Evolutionary conservation across 1,284 basidiomycete species (phyloP).

Genomic region (Veloporphyrellus conicus): DNA sequence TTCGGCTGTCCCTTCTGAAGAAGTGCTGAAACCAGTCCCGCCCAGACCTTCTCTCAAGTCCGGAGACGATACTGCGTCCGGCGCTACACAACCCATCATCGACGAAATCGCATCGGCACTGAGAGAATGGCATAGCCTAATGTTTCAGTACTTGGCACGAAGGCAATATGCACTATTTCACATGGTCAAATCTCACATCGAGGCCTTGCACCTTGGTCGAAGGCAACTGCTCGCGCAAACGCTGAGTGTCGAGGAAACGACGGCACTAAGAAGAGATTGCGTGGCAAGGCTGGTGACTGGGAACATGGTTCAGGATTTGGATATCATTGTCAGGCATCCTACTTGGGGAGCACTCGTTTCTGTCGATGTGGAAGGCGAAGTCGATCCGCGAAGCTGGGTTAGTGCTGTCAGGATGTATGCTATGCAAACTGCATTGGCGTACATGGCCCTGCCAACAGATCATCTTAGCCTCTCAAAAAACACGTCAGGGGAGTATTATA

Average conservation of each 20-base stretch:
- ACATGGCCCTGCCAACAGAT: slow-evolving; percentile 59
- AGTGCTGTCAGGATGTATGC: slow-evolving; percentile 86
- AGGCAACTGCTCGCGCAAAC: slow-evolving; percentile 87
- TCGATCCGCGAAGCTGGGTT: slow-evolving; percentile 74
- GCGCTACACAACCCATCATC: slow-evolving; percentile 81
- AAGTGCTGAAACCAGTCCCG: slow-evolving; percentile 73
- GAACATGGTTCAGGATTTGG: slow-evolving; percentile 88
- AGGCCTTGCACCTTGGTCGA: slow-evolving; percentile 84
- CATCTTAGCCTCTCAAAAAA: slow-evolving; percentile 36
- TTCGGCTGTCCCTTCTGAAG: slow-evolving; percentile 63
- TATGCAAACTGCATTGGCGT: slow-evolving; percentile 80
- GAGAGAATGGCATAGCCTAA: slow-evolving; percentile 90
- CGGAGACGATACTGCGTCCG: slow-evolving; percentile 85
- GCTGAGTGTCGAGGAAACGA: slow-evolving; percentile 83
- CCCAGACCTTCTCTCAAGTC: slow-evolving; percentile 91
- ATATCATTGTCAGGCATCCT: slow-evolving; percentile 93
- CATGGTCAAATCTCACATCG: slow-evolving; percentile 84
- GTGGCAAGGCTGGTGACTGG: slow-evolving; percentile 85
- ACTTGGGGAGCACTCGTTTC: slow-evolving; percentile 84
- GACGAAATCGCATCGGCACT: slow-evolving; percentile 97
- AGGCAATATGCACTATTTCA: slow-evolving; percentile 90
- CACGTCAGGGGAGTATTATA: slow-evolving; percentile 40
- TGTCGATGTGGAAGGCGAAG: slow-evolving; percentile 76
- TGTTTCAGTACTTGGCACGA: slow-evolving; percentile 86
- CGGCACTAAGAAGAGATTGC: slow-evolving; percentile 79